These are phyloP conservation scores for Prunella vulgaris DNA, from an alignment of 257 asterid genomes.

Conservation along the genomic window DNA sequence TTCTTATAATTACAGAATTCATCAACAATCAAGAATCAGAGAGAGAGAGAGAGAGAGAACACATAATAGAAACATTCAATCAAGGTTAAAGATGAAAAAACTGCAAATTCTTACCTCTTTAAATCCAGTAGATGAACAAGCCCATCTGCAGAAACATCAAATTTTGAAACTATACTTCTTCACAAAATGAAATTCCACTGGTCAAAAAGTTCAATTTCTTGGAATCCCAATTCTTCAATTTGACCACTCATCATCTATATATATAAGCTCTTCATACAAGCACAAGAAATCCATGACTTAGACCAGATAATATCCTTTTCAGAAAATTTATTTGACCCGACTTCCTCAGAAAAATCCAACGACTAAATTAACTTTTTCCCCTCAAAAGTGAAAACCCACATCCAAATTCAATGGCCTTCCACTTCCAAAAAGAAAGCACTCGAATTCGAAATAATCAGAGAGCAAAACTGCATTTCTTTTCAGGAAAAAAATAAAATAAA, in stretches of 20 bases:
- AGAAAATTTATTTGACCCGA: background rate
- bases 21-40: background rate
- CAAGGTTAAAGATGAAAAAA: background rate
- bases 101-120: conserved; percentile 29
- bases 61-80: conserved; percentile 10
- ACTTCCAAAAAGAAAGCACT: too few species aligned
- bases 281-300: conserved; percentile 38
- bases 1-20: background rate
- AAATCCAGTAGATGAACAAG: conserved; percentile 12
- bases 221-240: conserved; percentile 18
- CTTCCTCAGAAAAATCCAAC: conserved; percentile 11
- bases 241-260: conserved; percentile 19
- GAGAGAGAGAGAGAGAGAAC: too few species aligned
- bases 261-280: conserved; percentile 19
- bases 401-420: conserved; percentile 16
- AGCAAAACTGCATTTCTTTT: background rate
- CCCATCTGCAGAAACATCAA: conserved; percentile 31
- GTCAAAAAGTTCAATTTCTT: conserved; percentile 1
- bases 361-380: conserved; percentile 8
- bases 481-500: background rate
- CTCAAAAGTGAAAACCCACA: conserved; percentile 26
- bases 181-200: conserved; percentile 10
- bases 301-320: conserved; percentile 17
- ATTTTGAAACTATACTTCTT: background rate
- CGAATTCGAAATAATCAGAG: background rate